A percentile compares a stretch with the other conserved stretches of the same genome.
phyloP scores from a whole-genome alignment of 106 monocot species.

The Narthecium ossifragum region DNA sequence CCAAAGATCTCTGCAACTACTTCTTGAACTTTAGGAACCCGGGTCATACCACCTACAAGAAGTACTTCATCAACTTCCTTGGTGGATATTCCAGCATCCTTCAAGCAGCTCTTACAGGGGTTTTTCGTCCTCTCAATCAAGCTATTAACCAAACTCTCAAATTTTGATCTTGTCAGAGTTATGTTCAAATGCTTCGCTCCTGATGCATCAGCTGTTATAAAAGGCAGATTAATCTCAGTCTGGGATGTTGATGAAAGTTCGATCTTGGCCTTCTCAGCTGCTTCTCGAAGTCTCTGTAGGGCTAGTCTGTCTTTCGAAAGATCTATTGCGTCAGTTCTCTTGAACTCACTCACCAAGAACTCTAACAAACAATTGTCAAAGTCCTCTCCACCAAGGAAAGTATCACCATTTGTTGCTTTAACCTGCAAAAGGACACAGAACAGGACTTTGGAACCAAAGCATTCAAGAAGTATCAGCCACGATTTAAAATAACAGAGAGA shows the following conservation, averaged over 20 bases:
- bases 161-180: conserved; percentile 50
- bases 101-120: conserved; percentile 50
- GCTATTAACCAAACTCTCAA: conserved; percentile 38
- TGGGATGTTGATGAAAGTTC: conserved; percentile 43
- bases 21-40: conserved; percentile 48
- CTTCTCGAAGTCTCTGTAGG: conserved; percentile 33
- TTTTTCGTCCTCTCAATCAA: conserved; percentile 42
- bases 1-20: conserved; percentile 12
- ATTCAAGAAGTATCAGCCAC: not conserved
- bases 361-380: conserved; percentile 37
- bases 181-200: conserved; percentile 55
- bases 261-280: conserved; percentile 46
- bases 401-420: conserved; percentile 45
- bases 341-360: conserved; percentile 30
- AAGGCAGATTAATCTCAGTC: conserved; percentile 44
- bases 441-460: not conserved
- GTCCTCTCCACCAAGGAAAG: conserved; percentile 43
- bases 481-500: not conserved
- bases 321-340: conserved; percentile 41
- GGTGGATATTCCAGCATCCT: conserved; percentile 38
- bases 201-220: conserved; percentile 47
- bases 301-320: conserved; percentile 31
- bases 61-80: conserved; percentile 64
- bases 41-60: conserved; percentile 65
- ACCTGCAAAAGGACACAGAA: conserved; percentile 14